Evolutionary conservation across 352 stramenopile species (phyloP).

Genomic region (Phytopythium aichiense): DNA sequence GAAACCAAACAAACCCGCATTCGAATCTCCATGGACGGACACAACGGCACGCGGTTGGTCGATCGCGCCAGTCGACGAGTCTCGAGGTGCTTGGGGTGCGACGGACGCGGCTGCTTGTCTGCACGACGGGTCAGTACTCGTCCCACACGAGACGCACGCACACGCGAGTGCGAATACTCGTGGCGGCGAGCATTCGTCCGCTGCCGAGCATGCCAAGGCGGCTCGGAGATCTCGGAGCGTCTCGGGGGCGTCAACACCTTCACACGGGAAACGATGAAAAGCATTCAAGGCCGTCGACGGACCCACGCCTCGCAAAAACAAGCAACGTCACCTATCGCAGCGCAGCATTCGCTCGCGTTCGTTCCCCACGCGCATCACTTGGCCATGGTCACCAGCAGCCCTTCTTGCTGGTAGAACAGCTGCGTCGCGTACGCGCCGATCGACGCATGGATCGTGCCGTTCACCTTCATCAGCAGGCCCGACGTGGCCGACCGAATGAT

Average conservation of each 20-base stretch:
- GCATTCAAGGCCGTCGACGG: conserved; percentile 2
- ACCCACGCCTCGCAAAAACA: conserved; percentile 3
- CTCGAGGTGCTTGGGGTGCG: not conserved
- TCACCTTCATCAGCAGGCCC: conserved; percentile 74
- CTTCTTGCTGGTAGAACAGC: conserved; percentile 73
- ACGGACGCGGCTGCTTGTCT: not conserved
- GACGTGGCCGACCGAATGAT: conserved; percentile 69
- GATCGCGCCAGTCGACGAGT: not conserved
- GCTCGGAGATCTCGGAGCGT: not conserved
- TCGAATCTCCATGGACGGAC: not conserved
- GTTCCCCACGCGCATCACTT: conserved; percentile 14
- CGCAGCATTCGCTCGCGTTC: not conserved
- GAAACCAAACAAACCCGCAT: not conserved
- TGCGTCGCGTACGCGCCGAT: conserved; percentile 64
- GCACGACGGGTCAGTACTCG: not conserved
- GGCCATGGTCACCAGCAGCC: conserved; percentile 63
- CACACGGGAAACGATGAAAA: not conserved
- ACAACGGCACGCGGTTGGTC: not conserved
- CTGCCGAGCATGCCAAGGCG: not conserved
- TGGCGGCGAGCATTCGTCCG: not conserved
- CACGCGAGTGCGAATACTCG: not conserved
- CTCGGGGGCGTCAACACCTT: not conserved
- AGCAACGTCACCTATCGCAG: conserved; percentile 2
- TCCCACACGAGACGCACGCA: not conserved
- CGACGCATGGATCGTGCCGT: conserved; percentile 65